Percentiles rank a stretch among this genome's conserved stretches.
Conservation (phyloP, 2,329 filamentous ascomycete species). For the Apiospora malaysiana region DNA sequence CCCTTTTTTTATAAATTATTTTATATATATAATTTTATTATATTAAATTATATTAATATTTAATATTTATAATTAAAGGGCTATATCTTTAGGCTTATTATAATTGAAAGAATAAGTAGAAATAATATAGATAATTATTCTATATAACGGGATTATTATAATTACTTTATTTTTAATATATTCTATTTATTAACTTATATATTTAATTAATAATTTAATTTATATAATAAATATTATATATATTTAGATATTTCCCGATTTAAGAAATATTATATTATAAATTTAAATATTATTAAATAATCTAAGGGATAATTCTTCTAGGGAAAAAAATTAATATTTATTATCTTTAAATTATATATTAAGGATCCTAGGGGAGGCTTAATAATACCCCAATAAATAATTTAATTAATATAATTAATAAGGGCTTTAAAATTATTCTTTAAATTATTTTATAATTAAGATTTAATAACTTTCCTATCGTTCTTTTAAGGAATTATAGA, state of each 20-base stretch:
- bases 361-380: no score
- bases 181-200: not conserved
- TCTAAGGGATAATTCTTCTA: not conserved
- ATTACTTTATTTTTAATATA: not conserved
- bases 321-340: no score
- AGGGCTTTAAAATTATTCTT: not conserved
- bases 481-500: not conserved
- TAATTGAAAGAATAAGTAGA: no score
- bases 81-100: not conserved
- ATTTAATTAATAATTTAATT: no score
- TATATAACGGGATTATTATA: not conserved
- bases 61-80: not conserved
- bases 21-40: not conserved
- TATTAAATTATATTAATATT: not conserved
- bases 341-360: constrained; percentile 9
- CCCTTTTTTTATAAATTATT: not conserved
- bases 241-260: not conserved
- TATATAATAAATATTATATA: no score
- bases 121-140: no score
- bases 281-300: not conserved
- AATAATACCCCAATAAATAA: no score
- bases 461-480: not conserved
- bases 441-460: not conserved
- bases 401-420: not conserved
- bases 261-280: not conserved